Conservation (phyloP, 2,329 filamentous ascomycete species). For the Hymenoscyphus fructigenus region DNA sequence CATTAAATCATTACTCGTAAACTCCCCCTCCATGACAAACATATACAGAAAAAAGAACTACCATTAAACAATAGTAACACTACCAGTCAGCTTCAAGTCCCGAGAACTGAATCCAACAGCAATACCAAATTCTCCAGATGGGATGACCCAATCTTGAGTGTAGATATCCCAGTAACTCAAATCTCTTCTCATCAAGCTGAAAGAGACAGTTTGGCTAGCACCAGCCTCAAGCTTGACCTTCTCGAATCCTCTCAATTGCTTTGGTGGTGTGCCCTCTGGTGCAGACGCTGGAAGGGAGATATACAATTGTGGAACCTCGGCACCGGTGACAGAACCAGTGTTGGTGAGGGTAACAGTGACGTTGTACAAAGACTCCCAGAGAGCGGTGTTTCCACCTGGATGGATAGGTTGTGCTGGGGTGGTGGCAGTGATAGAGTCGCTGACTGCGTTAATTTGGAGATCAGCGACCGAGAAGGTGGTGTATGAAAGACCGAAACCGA, state of each 20-base stretch:
- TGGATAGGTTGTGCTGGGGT: conserved; percentile 6
- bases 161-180: conserved; percentile 63
- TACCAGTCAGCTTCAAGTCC: conserved; percentile 22
- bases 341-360: conserved; percentile 64
- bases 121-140: conserved; percentile 41
- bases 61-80: conserved; percentile 18
- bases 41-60: background rate
- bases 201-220: conserved; percentile 47
- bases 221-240: conserved; percentile 54
- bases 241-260: conserved; percentile 61
- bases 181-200: conserved; percentile 58
- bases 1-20: background rate
- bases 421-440: conserved; percentile 7
- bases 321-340: conserved; percentile 57
- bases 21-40: background rate
- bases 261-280: conserved; percentile 41
- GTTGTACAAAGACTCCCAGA: conserved; percentile 39
- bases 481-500: conserved; percentile 64
- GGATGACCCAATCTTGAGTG: conserved; percentile 59
- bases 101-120: conserved; percentile 38
- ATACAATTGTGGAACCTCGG: conserved; percentile 65
- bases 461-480: conserved; percentile 72
- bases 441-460: conserved; percentile 34
- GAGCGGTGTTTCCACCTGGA: conserved; percentile 24
- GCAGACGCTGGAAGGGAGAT: conserved; percentile 37